These are phyloP conservation scores for Didymella keratinophila DNA, from an alignment of 2,329 filamentous ascomycete genomes.

Conservation along the genomic window DNA sequence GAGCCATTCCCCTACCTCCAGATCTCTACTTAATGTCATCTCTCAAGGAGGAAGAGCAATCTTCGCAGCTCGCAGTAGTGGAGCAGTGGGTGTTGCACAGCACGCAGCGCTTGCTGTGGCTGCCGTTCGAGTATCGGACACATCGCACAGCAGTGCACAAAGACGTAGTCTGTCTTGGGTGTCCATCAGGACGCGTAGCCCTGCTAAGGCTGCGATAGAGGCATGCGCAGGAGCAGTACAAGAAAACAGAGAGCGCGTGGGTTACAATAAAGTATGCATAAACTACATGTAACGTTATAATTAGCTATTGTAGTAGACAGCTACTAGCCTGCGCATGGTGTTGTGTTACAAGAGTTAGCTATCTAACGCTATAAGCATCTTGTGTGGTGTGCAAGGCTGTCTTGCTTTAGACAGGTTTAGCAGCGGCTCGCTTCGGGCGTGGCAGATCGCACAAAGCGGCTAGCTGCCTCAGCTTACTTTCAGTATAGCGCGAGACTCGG, in stretches of 20 bases:
- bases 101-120: conserved; percentile 9
- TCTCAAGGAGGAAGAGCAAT: neutral
- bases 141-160: neutral
- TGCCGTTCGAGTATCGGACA: conserved; percentile 7
- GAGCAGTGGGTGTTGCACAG: conserved; percentile 8
- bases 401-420: too few species aligned
- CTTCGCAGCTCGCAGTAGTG: conserved; percentile 1
- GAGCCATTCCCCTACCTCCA: neutral
- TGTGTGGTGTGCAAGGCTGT: too few species aligned
- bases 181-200: neutral
- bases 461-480: too few species aligned
- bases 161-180: neutral
- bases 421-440: too few species aligned
- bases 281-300: neutral
- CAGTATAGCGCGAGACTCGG: too few species aligned
- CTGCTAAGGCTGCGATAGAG: neutral
- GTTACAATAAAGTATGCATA: neutral
- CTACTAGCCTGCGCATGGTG: neutral
- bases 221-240: neutral
- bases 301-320: neutral
- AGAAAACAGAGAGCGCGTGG: neutral
- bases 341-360: neutral
- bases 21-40: neutral
- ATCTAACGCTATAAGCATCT: neutral
- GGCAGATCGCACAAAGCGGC: too few species aligned